Evolutionary conservation across 495 filamentous ascomycete species (phyloP).

Genomic region (Hypoxylon fragiforme): DNA sequence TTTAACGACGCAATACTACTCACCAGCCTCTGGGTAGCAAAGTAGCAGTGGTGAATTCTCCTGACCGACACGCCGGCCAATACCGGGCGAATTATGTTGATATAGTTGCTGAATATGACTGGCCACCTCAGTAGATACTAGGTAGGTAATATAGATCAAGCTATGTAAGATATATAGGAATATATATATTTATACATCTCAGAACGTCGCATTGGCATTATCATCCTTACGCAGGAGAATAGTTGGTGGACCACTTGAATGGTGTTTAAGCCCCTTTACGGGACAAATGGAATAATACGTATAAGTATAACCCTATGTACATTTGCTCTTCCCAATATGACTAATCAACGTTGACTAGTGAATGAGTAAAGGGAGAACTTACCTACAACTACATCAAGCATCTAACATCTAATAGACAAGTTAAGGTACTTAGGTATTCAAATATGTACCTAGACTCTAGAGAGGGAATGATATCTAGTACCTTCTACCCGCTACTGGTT

Average conservation of each 20-base stretch:
- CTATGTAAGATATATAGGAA: constrained; percentile 12
- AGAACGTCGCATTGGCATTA: constrained; percentile 24
- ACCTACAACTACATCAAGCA: too few relatives aligned
- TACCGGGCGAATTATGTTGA: constrained; percentile 26
- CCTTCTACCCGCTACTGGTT: too few relatives aligned
- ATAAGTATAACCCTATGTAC: too few relatives aligned
- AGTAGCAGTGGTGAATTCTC: constrained; percentile 8
- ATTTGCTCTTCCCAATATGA: constrained; percentile 15
- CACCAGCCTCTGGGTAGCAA: constrained; percentile 7
- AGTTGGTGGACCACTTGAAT: constrained; percentile 18
- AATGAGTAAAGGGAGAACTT: too few relatives aligned
- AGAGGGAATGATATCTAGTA: constrained; percentile 16
- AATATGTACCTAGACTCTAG: neutral
- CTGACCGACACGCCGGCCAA: constrained; percentile 28
- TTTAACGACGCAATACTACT: constrained; percentile 20
- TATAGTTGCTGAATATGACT: constrained; percentile 14
- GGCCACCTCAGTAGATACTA: too few relatives aligned
- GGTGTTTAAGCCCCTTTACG: constrained; percentile 20
- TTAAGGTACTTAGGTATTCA: too few relatives aligned
- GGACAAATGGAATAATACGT: constrained; percentile 28
- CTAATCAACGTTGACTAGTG: constrained; percentile 9
- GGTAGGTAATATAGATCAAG: too few relatives aligned
- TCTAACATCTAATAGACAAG: too few relatives aligned
- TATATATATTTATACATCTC: too few relatives aligned
- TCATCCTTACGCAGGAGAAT: constrained; percentile 14